phyloP scores from a whole-genome alignment of 2,329 filamentous ascomycete genomes.

The Neofusicoccum kwambonambiense region DNA sequence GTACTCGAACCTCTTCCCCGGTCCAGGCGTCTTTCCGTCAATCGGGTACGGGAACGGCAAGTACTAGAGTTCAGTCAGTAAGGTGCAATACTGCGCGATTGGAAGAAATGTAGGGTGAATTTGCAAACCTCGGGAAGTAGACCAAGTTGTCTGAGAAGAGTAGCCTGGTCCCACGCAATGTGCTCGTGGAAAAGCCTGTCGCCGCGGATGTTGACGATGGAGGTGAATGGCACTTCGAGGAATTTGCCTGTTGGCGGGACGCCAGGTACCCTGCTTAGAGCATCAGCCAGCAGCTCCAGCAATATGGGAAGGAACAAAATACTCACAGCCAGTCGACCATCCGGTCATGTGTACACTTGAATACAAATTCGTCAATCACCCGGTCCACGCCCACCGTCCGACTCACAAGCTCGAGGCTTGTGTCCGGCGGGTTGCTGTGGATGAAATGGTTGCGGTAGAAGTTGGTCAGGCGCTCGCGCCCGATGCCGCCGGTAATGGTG shows the following conservation, averaged over 20 bases:
- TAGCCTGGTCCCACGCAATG: constrained; percentile 69
- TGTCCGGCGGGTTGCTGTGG: constrained; percentile 68
- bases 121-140: constrained; percentile 53
- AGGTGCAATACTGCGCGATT: neutral
- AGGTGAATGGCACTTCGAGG: constrained; percentile 59
- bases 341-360: constrained; percentile 28
- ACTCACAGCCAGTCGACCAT: constrained; percentile 35
- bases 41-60: constrained; percentile 61
- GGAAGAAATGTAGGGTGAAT: neutral
- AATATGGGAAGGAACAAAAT: neutral
- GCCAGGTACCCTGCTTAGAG: constrained; percentile 25
- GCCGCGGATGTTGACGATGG: constrained; percentile 66
- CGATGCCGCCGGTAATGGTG: constrained; percentile 68
- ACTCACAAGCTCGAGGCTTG: constrained; percentile 66
- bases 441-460: constrained; percentile 77
- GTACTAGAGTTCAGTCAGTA: constrained; percentile 37
- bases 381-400: constrained; percentile 71
- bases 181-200: constrained; percentile 70
- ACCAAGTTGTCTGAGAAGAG: constrained; percentile 60
- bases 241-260: constrained; percentile 31
- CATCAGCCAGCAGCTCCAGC: neutral
- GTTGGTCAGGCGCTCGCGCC: constrained; percentile 58
- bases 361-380: constrained; percentile 47
- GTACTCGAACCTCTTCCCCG: constrained; percentile 55
- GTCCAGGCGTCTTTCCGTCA: constrained; percentile 15